Conservation (phyloP, 345 rosid species). For the Bruguiera sexangula region DNA sequence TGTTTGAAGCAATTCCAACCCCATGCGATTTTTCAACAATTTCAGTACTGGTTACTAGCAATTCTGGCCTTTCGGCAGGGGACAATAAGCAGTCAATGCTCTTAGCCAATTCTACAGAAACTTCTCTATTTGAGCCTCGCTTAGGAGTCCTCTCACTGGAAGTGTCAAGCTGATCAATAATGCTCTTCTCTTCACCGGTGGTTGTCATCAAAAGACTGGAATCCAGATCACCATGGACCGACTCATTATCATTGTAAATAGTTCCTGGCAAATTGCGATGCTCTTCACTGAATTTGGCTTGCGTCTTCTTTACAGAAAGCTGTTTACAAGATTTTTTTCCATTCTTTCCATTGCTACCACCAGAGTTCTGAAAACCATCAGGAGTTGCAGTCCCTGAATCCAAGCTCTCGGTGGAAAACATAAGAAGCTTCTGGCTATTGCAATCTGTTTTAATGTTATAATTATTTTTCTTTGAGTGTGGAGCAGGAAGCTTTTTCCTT, state of each 20-base stretch:
- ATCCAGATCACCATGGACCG: slow-evolving; percentile 16
- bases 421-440: slow-evolving; percentile 7
- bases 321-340: neutral
- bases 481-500: slow-evolving; percentile 8
- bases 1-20: neutral
- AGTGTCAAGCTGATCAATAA: slow-evolving; percentile 1
- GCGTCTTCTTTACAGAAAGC: slow-evolving; percentile 2
- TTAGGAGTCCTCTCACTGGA: slow-evolving; percentile 5
- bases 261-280: neutral
- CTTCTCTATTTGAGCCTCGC: slow-evolving; percentile 1
- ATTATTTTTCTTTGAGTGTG: neutral
- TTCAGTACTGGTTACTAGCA: neutral
- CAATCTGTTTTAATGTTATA: slow-evolving; percentile 5
- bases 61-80: slow-evolving; percentile 1
- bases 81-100: neutral
- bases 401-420: slow-evolving; percentile 3
- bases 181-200: neutral
- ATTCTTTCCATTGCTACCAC: neutral
- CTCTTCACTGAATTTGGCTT: neutral
- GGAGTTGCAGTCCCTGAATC: neutral
- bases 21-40: neutral
- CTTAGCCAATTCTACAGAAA: neutral
- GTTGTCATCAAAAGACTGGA: slow-evolving; percentile 4
- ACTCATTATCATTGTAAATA: slow-evolving; percentile 6
- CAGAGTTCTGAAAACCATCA: slow-evolving; percentile 5